These are phyloP conservation scores for Fusarium mexicanum DNA, from an alignment of 2,329 filamentous ascomycete genomes.

Conservation along the genomic window DNA sequence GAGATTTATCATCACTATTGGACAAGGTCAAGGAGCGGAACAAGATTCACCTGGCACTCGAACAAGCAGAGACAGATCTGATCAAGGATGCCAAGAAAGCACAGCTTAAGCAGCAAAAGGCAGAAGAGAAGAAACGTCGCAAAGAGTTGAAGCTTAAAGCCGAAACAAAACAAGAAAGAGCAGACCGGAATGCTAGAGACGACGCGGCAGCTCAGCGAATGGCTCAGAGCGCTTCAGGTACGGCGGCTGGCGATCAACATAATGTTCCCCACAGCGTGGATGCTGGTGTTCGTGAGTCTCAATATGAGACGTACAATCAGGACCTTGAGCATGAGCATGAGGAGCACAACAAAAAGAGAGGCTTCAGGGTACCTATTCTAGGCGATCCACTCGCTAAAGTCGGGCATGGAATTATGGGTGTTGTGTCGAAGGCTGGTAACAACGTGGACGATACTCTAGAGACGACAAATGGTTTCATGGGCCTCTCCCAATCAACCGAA, in stretches of 20 bases:
- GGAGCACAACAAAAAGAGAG: constrained; percentile 28
- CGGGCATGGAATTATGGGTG: constrained; percentile 59
- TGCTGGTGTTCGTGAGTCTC: constrained; percentile 55
- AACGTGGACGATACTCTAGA: constrained; percentile 64
- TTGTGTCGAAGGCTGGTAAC: constrained; percentile 56
- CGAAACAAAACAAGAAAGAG: constrained; percentile 57
- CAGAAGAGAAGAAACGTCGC: constrained; percentile 72
- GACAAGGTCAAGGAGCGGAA: constrained; percentile 85
- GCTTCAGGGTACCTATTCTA: constrained; percentile 45
- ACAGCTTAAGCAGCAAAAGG: constrained; percentile 73
- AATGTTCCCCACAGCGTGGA: constrained; percentile 63
- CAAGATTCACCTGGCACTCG: constrained; percentile 38
- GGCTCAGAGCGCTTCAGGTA: constrained; percentile 60
- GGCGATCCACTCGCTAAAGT: constrained; percentile 57
- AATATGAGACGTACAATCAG: constrained; percentile 28
- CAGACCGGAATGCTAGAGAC: constrained; percentile 46
- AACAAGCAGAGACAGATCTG: constrained; percentile 79
- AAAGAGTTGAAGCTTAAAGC: constrained; percentile 58
- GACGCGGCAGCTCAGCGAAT: constrained; percentile 53
- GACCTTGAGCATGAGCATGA: constrained; percentile 31
- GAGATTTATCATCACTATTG: constrained; percentile 83
- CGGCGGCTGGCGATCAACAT: constrained; percentile 63
- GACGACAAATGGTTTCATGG: constrained; percentile 64
- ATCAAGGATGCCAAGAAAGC: constrained; percentile 82
- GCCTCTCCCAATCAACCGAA: constrained; percentile 19